Conservation (phyloP, 2,329 filamentous ascomycete species). For the Chalaropsis thielavioides region DNA sequence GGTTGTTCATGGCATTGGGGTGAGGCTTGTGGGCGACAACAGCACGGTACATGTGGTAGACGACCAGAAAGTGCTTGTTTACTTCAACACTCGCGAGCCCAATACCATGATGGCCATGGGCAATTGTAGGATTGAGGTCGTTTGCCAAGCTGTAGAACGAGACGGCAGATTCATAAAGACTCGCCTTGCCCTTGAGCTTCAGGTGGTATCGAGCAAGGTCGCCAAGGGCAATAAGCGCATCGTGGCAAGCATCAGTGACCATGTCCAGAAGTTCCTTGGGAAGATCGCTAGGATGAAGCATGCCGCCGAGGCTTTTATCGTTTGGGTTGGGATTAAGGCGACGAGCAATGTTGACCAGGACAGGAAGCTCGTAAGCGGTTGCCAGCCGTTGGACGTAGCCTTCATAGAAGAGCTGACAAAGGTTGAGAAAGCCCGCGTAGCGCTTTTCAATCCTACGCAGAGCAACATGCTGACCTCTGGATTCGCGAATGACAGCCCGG, state of each 20-base stretch:
- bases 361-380: slow-evolving; percentile 39
- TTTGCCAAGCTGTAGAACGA: slow-evolving; percentile 75
- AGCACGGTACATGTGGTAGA: slow-evolving; percentile 82
- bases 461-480: slow-evolving; percentile 30
- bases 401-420: slow-evolving; percentile 76
- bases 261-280: slow-evolving; percentile 38
- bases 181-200: slow-evolving; percentile 56
- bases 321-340: slow-evolving; percentile 11
- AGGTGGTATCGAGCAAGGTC: slow-evolving; percentile 79
- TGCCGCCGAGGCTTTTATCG: background rate
- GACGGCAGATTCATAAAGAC: slow-evolving; percentile 64
- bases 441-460: slow-evolving; percentile 67
- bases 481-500: slow-evolving; percentile 20
- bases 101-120: slow-evolving; percentile 77
- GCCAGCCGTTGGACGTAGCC: slow-evolving; percentile 68
- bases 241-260: slow-evolving; percentile 62
- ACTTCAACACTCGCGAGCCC: slow-evolving; percentile 71
- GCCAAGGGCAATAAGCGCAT: slow-evolving; percentile 71
- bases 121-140: slow-evolving; percentile 62
- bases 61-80: slow-evolving; percentile 64
- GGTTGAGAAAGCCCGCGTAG: slow-evolving; percentile 75
- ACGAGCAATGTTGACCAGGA: slow-evolving; percentile 31
- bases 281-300: slow-evolving; percentile 27
- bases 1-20: slow-evolving; percentile 57
- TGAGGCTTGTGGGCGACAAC: slow-evolving; percentile 61